Conservation (phyloP, 2,329 filamentous ascomycete genomes). For the Monosporascus sp. region DNA sequence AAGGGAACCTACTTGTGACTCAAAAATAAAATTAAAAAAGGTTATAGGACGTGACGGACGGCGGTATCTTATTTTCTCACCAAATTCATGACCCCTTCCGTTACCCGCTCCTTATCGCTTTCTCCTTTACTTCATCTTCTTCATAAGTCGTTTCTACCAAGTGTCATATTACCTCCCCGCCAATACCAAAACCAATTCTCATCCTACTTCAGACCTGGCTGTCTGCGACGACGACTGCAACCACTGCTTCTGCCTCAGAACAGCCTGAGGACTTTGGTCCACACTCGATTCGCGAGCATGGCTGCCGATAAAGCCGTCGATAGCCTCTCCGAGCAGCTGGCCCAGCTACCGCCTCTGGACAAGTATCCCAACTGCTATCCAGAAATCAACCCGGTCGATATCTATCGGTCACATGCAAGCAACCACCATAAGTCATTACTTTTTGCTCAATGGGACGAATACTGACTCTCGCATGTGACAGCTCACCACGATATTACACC, state of each 20-base stretch:
- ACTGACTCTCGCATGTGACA: conserved; percentile 40
- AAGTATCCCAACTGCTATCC: conserved; percentile 57
- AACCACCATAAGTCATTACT: background rate
- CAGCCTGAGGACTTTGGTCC: background rate
- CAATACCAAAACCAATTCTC: background rate
- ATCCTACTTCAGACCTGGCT: background rate
- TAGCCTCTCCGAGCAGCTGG: conserved; percentile 18
- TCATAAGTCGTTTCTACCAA: background rate
- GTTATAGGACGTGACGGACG: too few species aligned
- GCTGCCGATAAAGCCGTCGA: conserved; percentile 14
- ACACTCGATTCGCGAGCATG: conserved; percentile 9
- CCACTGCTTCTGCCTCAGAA: background rate
- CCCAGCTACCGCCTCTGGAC: conserved; percentile 21
- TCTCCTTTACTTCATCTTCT: background rate
- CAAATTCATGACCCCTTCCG: background rate
- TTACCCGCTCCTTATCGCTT: background rate
- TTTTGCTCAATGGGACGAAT: background rate
- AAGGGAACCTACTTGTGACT: too few species aligned
- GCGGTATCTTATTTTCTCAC: too few species aligned
- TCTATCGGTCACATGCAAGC: conserved; percentile 55
- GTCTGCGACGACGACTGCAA: background rate
- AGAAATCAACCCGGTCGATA: conserved; percentile 68
- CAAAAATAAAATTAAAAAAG: too few species aligned
- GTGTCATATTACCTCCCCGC: background rate
- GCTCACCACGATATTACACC: conserved; percentile 62